Evolutionary conservation across 2,329 filamentous ascomycete genomes (phyloP).

Genomic region (Diaporthe eres): DNA sequence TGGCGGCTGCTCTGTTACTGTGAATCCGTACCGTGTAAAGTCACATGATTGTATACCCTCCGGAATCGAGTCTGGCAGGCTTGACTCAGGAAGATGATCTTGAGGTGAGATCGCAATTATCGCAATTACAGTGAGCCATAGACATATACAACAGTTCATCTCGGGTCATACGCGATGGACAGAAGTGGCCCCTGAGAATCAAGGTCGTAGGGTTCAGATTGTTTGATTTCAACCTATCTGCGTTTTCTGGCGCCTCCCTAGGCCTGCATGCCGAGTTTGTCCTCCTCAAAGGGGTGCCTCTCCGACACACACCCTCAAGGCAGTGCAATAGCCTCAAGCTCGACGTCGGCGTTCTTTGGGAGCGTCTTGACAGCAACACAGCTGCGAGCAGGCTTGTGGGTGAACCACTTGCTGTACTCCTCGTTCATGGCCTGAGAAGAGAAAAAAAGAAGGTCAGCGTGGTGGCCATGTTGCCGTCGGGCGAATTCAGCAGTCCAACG

Average conservation of each 20-base stretch:
- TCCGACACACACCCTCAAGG: conserved; percentile 57
- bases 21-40: neutral
- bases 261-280: neutral
- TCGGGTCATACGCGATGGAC: neutral
- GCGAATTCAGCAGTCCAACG: conserved; percentile 44
- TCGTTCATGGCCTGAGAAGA: conserved; percentile 79
- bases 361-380: conserved; percentile 93
- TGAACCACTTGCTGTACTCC: conserved; percentile 87
- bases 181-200: neutral
- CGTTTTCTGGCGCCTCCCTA: neutral
- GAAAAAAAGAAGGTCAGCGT: neutral
- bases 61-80: neutral
- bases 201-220: neutral
- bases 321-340: conserved; percentile 90
- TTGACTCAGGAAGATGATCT: neutral
- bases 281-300: too few species aligned
- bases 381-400: conserved; percentile 87
- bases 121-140: too few species aligned
- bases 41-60: neutral
- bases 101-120: neutral
- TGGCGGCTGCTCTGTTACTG: neutral
- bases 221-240: conserved; percentile 5
- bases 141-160: neutral
- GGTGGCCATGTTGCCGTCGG: too few species aligned
- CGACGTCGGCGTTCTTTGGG: conserved; percentile 87